Percentiles rank a stretch among this genome's conserved stretches.
These are phyloP conservation scores for Globisporangium acanthophoron DNA, from an alignment of 352 stramenopile genomes.

Conservation along the genomic window DNA sequence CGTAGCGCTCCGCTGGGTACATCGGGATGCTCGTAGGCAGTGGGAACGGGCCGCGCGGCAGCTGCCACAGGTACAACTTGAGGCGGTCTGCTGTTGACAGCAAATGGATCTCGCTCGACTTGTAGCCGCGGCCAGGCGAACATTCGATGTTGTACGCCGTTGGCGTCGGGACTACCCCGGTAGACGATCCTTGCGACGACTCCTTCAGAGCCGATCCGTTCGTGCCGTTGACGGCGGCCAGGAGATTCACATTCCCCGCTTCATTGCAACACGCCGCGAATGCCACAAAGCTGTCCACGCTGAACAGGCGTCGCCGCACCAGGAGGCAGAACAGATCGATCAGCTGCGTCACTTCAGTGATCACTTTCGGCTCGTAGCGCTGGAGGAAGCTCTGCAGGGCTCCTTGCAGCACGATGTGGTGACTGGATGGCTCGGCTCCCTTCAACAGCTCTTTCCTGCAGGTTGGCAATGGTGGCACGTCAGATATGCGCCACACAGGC, in stretches of 20 bases:
- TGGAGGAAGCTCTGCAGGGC: slow-evolving; percentile 70
- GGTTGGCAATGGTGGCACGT: neutral
- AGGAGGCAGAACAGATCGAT: slow-evolving; percentile 81
- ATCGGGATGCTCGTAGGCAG: slow-evolving; percentile 65
- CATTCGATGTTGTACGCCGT: slow-evolving; percentile 87
- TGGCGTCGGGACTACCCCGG: slow-evolving; percentile 32
- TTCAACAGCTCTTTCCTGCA: slow-evolving; percentile 40
- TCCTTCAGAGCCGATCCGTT: slow-evolving; percentile 19
- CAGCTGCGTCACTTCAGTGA: slow-evolving; percentile 74
- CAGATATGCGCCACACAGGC: neutral
- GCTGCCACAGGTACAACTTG: slow-evolving; percentile 80
- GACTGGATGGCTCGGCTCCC: slow-evolving; percentile 33
- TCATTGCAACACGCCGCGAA: slow-evolving; percentile 60
- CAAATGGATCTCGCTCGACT: slow-evolving; percentile 68
- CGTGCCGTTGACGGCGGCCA: slow-evolving; percentile 7
- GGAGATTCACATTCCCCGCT: slow-evolving; percentile 16
- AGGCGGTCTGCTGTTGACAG: slow-evolving; percentile 60
- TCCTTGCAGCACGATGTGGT: slow-evolving; percentile 72
- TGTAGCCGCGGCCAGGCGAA: slow-evolving; percentile 75
- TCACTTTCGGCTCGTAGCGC: slow-evolving; percentile 67
- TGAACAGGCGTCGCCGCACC: slow-evolving; percentile 66
- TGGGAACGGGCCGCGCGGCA: slow-evolving; percentile 63
- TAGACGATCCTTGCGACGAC: slow-evolving; percentile 11
- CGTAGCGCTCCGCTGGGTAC: slow-evolving; percentile 50
- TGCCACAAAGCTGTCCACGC: slow-evolving; percentile 64